Conservation (phyloP, 2,329 filamentous ascomycete genomes). For the Helminthosporium solani region DNA sequence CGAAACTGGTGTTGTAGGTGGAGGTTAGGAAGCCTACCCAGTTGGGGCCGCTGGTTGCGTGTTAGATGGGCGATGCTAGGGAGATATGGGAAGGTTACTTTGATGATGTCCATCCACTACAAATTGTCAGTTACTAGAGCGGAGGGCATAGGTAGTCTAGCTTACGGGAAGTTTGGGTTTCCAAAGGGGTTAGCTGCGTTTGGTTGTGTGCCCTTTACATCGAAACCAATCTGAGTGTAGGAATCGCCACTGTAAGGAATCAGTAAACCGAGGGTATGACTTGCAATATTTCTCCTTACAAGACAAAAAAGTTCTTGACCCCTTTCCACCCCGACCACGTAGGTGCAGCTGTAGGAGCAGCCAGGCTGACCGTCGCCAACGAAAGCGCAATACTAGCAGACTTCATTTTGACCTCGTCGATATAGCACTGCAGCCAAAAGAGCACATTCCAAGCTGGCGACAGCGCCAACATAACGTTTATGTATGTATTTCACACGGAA, state of each 20-base stretch:
- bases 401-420: slow-evolving; percentile 20
- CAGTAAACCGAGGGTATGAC: neutral
- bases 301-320: slow-evolving; percentile 39
- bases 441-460: slow-evolving; percentile 2
- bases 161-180: slow-evolving; percentile 57
- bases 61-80: slow-evolving; percentile 2
- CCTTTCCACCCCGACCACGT: slow-evolving; percentile 36
- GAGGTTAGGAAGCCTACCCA: slow-evolving; percentile 53
- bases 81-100: slow-evolving; percentile 10
- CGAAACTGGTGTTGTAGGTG: slow-evolving; percentile 42
- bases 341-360: slow-evolving; percentile 18
- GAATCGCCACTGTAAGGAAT: slow-evolving; percentile 54
- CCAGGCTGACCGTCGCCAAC: slow-evolving; percentile 21
- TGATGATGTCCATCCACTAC: slow-evolving; percentile 34
- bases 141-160: neutral
- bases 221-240: slow-evolving; percentile 62
- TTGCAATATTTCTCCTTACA: slow-evolving; percentile 16
- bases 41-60: slow-evolving; percentile 50
- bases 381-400: slow-evolving; percentile 23
- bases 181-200: slow-evolving; percentile 58
- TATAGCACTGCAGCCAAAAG: neutral
- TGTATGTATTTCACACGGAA: slow-evolving; percentile 13
- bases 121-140: slow-evolving; percentile 6
- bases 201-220: slow-evolving; percentile 54
- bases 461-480: slow-evolving; percentile 5